A percentile compares a stretch with the other conserved stretches of the same genome.
phyloP scores from a whole-genome alignment of 1,284 basidiomycete genomes.

The Cryptococcus floricola region DNA sequence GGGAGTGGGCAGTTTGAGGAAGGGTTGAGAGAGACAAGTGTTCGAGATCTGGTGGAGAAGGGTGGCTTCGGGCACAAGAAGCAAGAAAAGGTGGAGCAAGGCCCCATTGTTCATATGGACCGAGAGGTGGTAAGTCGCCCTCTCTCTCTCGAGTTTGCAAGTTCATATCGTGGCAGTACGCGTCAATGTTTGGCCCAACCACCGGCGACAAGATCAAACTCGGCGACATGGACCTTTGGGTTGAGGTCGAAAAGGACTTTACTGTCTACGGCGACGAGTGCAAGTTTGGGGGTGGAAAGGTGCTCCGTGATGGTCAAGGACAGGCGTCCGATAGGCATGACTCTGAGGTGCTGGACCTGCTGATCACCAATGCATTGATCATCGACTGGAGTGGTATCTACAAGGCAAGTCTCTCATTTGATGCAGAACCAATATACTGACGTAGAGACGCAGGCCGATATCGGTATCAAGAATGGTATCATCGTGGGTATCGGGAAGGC shows the following conservation, averaged over 20 bases:
- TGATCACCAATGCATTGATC: slow-evolving; percentile 92
- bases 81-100: slow-evolving; percentile 33
- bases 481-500: slow-evolving; percentile 93
- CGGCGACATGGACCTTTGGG: slow-evolving; percentile 86
- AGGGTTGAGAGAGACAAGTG: slow-evolving; percentile 17
- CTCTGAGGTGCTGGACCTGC: slow-evolving; percentile 72
- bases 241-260: slow-evolving; percentile 84
- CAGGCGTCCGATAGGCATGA: slow-evolving; percentile 75
- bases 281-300: slow-evolving; percentile 96
- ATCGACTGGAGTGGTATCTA: slow-evolving; percentile 94
- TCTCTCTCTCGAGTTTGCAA: background rate
- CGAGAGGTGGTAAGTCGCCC: slow-evolving; percentile 45
- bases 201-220: slow-evolving; percentile 82
- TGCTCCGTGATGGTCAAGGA: slow-evolving; percentile 94
- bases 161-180: slow-evolving; percentile 54
- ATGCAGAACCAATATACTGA: background rate
- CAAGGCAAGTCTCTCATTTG: slow-evolving; percentile 59
- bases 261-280: slow-evolving; percentile 76
- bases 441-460: slow-evolving; percentile 68
- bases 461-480: slow-evolving; percentile 80
- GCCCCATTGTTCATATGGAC: slow-evolving; percentile 37
- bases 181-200: slow-evolving; percentile 92
- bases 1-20: slow-evolving; percentile 56
- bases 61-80: slow-evolving; percentile 42
- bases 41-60: slow-evolving; percentile 25